These are phyloP conservation scores for Claviceps digitariae DNA, from an alignment of 2,329 filamentous ascomycete species.

Conservation along the genomic window DNA sequence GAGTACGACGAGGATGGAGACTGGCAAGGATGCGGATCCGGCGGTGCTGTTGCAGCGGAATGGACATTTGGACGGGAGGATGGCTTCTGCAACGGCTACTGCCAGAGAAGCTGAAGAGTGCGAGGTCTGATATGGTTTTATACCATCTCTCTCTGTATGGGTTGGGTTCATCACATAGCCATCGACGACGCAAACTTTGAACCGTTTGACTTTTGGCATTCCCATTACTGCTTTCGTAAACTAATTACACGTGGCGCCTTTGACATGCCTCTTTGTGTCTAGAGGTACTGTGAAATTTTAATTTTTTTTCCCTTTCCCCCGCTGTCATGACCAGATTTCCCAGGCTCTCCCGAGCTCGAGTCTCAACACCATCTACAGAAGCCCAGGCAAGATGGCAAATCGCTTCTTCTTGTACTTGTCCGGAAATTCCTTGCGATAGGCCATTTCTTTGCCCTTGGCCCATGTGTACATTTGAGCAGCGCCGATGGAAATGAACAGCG, in stretches of 20 bases:
- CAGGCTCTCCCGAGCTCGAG: too few species aligned
- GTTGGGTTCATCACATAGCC: neutral
- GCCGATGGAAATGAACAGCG: slow-evolving; percentile 63
- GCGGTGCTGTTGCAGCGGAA: slow-evolving; percentile 7
- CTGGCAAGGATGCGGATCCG: slow-evolving; percentile 4
- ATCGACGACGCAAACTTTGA: neutral
- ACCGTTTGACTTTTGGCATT: neutral
- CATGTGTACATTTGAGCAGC: slow-evolving; percentile 70
- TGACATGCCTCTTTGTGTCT: neutral
- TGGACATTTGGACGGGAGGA: slow-evolving; percentile 8
- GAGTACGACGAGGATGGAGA: neutral
- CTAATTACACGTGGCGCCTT: neutral
- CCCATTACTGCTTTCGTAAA: neutral
- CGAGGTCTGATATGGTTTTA: slow-evolving; percentile 23
- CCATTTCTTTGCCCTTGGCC: slow-evolving; percentile 83
- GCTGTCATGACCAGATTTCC: neutral
- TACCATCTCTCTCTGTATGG: too few species aligned
- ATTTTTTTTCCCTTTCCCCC: neutral
- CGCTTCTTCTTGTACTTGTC: slow-evolving; percentile 94
- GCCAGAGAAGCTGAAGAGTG: slow-evolving; percentile 9
- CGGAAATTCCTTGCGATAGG: slow-evolving; percentile 81
- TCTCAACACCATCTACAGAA: slow-evolving; percentile 38
- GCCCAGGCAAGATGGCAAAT: slow-evolving; percentile 65
- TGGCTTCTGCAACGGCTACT: slow-evolving; percentile 12
- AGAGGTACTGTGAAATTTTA: neutral